Evolutionary conservation across 257 asterid genomes (phyloP).

Genomic region (Solanum medicagineum): DNA sequence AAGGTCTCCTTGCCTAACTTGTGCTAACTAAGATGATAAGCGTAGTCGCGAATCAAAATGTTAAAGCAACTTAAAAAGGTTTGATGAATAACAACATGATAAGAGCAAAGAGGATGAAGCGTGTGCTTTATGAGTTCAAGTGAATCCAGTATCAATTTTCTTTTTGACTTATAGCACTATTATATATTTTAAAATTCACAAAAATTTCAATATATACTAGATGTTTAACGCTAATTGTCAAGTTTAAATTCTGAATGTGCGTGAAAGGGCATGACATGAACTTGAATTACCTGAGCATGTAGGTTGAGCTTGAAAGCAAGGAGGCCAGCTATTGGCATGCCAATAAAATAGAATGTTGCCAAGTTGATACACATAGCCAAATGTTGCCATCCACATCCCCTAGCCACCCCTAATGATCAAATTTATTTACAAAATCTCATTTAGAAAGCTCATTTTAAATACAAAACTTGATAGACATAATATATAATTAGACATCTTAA

Average conservation of each 20-base stretch:
- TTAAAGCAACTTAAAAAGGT: neutral
- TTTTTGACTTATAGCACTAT: neutral
- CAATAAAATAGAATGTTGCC: slow-evolving; percentile 50
- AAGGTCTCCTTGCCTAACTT: neutral
- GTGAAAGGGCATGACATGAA: neutral
- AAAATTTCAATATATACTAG: neutral
- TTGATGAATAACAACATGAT: neutral
- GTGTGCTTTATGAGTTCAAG: neutral
- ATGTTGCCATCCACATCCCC: slow-evolving; percentile 84
- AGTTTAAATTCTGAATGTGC: neutral
- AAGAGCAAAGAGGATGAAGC: neutral
- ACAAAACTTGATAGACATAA: neutral
- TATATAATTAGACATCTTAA: no score
- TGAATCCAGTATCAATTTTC: neutral
- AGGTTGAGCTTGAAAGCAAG: slow-evolving; percentile 47
- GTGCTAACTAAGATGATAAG: neutral
- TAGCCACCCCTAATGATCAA: slow-evolving; percentile 43
- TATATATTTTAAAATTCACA: neutral
- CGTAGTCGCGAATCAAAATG: neutral
- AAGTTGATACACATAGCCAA: slow-evolving; percentile 44
- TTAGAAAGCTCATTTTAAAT: no score
- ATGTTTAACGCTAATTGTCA: neutral
- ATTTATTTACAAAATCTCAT: neutral
- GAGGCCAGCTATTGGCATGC: slow-evolving; percentile 50
- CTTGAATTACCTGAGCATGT: slow-evolving; percentile 40